These are phyloP conservation scores for Colletotrichum horii DNA, from an alignment of 2,329 filamentous ascomycete species.

Conservation along the genomic window DNA sequence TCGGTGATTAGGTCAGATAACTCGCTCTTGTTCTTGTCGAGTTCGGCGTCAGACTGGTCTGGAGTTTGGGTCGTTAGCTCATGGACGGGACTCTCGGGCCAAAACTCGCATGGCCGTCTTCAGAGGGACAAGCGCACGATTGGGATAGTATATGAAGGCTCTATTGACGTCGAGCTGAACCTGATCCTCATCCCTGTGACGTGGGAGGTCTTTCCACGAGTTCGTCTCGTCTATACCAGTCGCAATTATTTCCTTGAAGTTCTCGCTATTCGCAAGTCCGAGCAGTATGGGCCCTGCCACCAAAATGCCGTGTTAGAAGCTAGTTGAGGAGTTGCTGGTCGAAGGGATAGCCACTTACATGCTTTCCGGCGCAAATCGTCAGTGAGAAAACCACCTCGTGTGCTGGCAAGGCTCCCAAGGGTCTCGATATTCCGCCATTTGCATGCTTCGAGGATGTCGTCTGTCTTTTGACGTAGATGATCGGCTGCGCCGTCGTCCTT, in stretches of 20 bases:
- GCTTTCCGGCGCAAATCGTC: constrained; percentile 74
- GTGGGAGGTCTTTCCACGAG: constrained; percentile 68
- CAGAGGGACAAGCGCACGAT: constrained; percentile 56
- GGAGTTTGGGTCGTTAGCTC: constrained; percentile 22
- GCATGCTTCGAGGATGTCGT: constrained; percentile 65
- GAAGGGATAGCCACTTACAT: constrained; percentile 65
- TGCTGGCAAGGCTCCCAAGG: constrained; percentile 64
- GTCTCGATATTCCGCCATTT: constrained; percentile 57
- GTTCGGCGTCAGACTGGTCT: constrained; percentile 74
- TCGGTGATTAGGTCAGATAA: constrained; percentile 81
- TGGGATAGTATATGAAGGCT: constrained; percentile 97
- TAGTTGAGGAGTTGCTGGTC: neutral
- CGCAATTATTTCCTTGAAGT: constrained; percentile 17
- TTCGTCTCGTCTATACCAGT: constrained; percentile 20
- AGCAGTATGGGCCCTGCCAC: constrained; percentile 67
- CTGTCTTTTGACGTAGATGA: constrained; percentile 40
- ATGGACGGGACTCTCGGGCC: neutral
- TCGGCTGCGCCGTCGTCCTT: constrained; percentile 6
- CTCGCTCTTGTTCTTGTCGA: constrained; percentile 74
- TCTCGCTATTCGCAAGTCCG: constrained; percentile 36
- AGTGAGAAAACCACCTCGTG: constrained; percentile 69
- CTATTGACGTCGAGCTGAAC: constrained; percentile 91
- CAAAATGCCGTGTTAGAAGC: neutral
- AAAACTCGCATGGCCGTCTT: neutral
- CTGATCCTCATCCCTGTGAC: constrained; percentile 89